phyloP scores from a whole-genome alignment of 345 rosid genomes.

The Boechera divaricarpa region DNA sequence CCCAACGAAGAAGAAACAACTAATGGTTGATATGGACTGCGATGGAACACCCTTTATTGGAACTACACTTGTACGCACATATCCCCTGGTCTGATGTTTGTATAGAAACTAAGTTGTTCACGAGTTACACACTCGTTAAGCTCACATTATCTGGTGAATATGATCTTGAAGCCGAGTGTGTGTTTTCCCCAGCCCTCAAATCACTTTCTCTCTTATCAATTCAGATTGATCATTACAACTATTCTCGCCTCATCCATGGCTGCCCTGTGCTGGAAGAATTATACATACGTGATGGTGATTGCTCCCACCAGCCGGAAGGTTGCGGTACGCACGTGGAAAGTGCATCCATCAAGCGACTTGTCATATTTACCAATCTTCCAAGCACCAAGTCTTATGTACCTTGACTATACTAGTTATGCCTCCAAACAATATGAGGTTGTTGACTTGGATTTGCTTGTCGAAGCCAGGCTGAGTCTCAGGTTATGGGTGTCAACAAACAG shows the following conservation, averaged over 20 bases:
- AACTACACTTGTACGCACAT: neutral
- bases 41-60: neutral
- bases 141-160: neutral
- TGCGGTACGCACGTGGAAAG: neutral
- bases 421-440: neutral
- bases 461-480: neutral
- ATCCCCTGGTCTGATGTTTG: neutral
- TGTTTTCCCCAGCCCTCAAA: neutral
- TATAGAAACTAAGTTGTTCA: neutral
- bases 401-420: neutral
- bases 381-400: neutral
- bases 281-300: neutral
- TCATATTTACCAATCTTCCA: neutral
- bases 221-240: neutral
- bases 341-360: constrained; percentile 5
- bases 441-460: neutral
- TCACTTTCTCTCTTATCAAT: neutral
- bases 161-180: neutral
- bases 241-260: neutral
- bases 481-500: neutral
- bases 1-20: neutral
- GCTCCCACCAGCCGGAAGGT: neutral
- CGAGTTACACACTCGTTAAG: neutral
- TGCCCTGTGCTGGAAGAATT: neutral
- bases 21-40: neutral